Conservation (phyloP, 352 stramenopile species). For the Phytophthora idaei region DNA sequence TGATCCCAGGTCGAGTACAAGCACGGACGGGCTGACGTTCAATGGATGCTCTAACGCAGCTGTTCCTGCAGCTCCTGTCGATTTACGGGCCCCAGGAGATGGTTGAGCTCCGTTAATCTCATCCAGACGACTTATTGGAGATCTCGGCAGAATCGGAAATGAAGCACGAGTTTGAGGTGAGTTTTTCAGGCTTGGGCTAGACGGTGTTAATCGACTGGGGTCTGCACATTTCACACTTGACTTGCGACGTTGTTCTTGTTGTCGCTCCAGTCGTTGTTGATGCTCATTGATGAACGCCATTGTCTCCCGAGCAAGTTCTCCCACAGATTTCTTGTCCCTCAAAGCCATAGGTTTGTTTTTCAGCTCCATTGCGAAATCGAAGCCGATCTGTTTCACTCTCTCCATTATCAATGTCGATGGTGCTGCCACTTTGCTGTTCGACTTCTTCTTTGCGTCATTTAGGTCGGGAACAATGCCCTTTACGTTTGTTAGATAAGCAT, state of each 20-base stretch:
- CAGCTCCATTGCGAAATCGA: slow-evolving; percentile 64
- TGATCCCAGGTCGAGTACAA: slow-evolving; percentile 22
- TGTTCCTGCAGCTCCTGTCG: background rate
- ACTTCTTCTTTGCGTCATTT: slow-evolving; percentile 13
- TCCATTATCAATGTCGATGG: slow-evolving; percentile 43
- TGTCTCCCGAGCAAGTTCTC: slow-evolving; percentile 67
- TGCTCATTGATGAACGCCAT: slow-evolving; percentile 57
- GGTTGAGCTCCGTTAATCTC: background rate
- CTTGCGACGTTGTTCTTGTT: slow-evolving; percentile 16
- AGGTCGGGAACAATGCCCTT: slow-evolving; percentile 11
- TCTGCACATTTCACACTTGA: slow-evolving; percentile 1
- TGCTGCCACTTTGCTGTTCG: slow-evolving; percentile 1
- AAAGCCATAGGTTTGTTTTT: slow-evolving; percentile 38
- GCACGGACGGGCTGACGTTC: slow-evolving; percentile 7
- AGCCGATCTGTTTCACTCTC: slow-evolving; percentile 60
- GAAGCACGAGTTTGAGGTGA: slow-evolving; percentile 8
- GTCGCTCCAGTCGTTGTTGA: slow-evolving; percentile 27
- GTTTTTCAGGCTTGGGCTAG: slow-evolving; percentile 11
- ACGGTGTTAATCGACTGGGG: background rate
- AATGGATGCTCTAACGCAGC: background rate
- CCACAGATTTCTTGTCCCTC: slow-evolving; percentile 55
- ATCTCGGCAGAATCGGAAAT: slow-evolving; percentile 27
- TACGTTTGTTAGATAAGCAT: slow-evolving; percentile 39
- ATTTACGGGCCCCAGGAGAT: background rate
- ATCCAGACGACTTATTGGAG: slow-evolving; percentile 15